These are phyloP conservation scores for Camellia lanceoleosa DNA, from an alignment of 148 eudicot species.

Conservation along the genomic window DNA sequence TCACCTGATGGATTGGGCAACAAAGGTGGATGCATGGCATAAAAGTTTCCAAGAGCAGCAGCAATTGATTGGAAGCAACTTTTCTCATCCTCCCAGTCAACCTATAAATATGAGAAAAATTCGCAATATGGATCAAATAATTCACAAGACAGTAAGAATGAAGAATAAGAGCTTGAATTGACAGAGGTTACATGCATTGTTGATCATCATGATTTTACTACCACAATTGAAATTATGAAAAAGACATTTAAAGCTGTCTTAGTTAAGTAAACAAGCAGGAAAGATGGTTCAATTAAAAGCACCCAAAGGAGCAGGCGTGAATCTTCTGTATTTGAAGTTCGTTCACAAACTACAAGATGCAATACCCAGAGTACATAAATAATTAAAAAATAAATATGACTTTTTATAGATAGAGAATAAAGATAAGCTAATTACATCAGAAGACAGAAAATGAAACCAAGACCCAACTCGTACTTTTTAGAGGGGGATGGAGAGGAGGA, in stretches of 20 bases:
- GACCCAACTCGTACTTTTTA: too few relatives aligned
- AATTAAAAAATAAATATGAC: too few relatives aligned
- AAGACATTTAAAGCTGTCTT: conserved; percentile 5
- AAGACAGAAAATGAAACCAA: too few relatives aligned
- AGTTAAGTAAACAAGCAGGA: conserved; percentile 5
- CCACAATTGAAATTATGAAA: not conserved
- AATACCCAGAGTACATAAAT: too few relatives aligned
- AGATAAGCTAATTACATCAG: too few relatives aligned
- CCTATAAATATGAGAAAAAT: conserved; percentile 43
- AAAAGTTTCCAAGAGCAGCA: conserved; percentile 87
- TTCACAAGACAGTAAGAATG: not conserved
- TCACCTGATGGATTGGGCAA: conserved; percentile 94
- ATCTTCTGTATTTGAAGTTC: not conserved
- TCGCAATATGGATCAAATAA: not conserved
- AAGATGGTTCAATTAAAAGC: conserved; percentile 4
- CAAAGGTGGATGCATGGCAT: conserved; percentile 94
- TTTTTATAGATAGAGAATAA: too few relatives aligned
- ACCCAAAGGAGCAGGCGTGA: not conserved
- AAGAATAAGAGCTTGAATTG: not conserved
- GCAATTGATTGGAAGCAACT: conserved; percentile 84
- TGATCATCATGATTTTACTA: not conserved
- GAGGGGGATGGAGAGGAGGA: too few relatives aligned
- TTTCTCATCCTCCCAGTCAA: conserved; percentile 93
- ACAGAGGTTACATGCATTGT: not conserved
- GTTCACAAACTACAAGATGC: not conserved